These are phyloP conservation scores for Periconia sp. DNA, from an alignment of 2,329 filamentous ascomycete genomes.

Conservation along the genomic window DNA sequence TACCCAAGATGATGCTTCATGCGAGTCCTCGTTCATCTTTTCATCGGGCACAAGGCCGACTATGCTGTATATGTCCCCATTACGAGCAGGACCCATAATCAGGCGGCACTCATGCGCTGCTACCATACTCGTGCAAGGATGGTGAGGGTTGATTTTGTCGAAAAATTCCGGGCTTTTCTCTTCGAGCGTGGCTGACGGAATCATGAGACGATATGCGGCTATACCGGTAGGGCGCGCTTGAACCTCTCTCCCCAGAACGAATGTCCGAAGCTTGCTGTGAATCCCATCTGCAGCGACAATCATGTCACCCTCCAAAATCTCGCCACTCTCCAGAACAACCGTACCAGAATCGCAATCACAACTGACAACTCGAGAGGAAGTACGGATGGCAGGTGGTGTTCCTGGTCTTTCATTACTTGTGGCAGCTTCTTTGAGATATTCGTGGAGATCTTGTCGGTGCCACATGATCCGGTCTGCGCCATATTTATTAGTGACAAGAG, in stretches of 20 bases:
- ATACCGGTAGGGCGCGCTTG: conserved; percentile 38
- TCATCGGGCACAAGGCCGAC: conserved; percentile 51
- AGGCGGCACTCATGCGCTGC: conserved; percentile 46
- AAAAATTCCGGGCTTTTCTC: conserved; percentile 23
- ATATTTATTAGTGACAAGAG: conserved; percentile 33
- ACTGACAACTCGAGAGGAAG: no score
- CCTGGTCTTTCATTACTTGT: conserved; percentile 15
- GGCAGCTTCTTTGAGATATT: conserved; percentile 49
- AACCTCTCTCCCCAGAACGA: conserved; percentile 20
- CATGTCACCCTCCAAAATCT: conserved; percentile 48
- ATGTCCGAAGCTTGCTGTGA: conserved; percentile 29
- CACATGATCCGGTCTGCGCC: conserved; percentile 46
- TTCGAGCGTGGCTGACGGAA: conserved; percentile 22
- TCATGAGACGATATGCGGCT: conserved; percentile 45
- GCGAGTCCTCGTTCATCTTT: conserved; percentile 41
- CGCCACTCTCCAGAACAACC: no score
- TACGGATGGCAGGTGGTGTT: no score
- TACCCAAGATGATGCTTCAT: conserved; percentile 45
- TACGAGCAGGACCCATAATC: conserved; percentile 51
- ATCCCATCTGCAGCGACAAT: conserved; percentile 59
- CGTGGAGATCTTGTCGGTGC: conserved; percentile 47
- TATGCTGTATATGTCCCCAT: conserved; percentile 47
- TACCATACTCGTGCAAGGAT: conserved; percentile 50
- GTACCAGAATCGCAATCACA: no score
- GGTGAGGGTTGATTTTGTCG: conserved; percentile 37